Evolutionary conservation across 345 rosid genomes (phyloP).

Genomic region (Fremontodendron californicum): DNA sequence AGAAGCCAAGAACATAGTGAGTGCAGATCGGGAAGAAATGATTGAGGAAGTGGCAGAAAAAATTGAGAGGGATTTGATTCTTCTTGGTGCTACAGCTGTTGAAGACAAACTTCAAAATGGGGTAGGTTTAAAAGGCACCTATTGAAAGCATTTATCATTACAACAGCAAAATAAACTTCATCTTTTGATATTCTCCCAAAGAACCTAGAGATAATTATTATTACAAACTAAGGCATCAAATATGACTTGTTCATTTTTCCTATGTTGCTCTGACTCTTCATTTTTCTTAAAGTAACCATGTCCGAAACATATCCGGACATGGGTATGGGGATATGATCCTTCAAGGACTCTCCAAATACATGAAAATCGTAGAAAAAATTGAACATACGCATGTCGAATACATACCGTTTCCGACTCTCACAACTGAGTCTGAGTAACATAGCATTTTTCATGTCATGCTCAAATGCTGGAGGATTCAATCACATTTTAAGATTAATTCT

Average conservation of each 20-base stretch:
- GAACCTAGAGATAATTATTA: background rate
- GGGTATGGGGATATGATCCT: no score
- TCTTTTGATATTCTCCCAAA: background rate
- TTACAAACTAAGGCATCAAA: background rate
- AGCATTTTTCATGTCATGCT: background rate
- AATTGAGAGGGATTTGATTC: constrained; percentile 71
- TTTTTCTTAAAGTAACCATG: no score
- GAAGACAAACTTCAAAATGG: constrained; percentile 98
- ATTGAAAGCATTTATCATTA: background rate
- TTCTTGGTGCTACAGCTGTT: constrained; percentile 94
- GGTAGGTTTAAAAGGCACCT: constrained; percentile 39
- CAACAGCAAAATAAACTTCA: background rate
- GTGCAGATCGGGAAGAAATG: constrained; percentile 63
- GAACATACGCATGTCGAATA: no score
- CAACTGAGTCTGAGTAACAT: no score
- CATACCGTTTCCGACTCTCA: no score
- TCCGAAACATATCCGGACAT: no score
- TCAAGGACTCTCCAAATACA: no score
- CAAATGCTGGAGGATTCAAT: background rate
- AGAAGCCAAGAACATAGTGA: constrained; percentile 61
- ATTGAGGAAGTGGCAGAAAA: constrained; percentile 63
- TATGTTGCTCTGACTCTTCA: no score
- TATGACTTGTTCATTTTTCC: background rate
- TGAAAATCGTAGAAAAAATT: no score
- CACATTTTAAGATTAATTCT: no score